Percentiles rank a stretch among this genome's conserved stretches.
Conservation (phyloP, 306 rosid genomes). For the Quillaja saponaria region DNA sequence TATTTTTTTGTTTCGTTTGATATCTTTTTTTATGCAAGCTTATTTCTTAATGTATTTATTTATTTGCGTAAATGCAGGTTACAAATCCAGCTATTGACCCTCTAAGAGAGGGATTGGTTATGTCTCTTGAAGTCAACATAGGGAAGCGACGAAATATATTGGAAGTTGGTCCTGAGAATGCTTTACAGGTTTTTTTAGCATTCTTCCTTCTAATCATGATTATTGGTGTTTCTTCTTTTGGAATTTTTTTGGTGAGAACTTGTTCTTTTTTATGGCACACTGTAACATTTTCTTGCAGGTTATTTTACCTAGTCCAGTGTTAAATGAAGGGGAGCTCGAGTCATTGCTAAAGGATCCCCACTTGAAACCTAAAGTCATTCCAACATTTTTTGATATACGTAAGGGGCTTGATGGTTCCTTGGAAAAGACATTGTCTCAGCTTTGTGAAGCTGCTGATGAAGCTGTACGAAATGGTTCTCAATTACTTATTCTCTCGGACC, state of each 20-base stretch:
- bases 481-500: slow-evolving; percentile 90
- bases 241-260: slow-evolving; percentile 27
- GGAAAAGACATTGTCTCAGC: slow-evolving; percentile 68
- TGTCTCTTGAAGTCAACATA: slow-evolving; percentile 97
- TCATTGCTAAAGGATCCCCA: slow-evolving; percentile 68
- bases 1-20: too few species aligned
- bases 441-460: slow-evolving; percentile 99
- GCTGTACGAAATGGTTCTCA: slow-evolving; percentile 97
- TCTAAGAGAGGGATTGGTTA: slow-evolving; percentile 96
- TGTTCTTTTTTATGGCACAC: not conserved
- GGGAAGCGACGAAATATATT: slow-evolving; percentile 86
- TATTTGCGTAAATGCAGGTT: too few species aligned
- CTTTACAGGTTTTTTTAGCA: slow-evolving; percentile 73
- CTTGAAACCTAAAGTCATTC: slow-evolving; percentile 78
- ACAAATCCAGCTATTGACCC: slow-evolving; percentile 99
- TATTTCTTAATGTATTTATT: too few species aligned
- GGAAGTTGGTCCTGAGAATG: slow-evolving; percentile 95
- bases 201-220: slow-evolving; percentile 20
- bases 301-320: slow-evolving; percentile 86
- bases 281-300: slow-evolving; percentile 43
- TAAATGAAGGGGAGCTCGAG: slow-evolving; percentile 93
- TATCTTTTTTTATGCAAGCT: too few species aligned
- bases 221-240: slow-evolving; percentile 5
- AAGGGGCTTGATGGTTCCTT: slow-evolving; percentile 94
- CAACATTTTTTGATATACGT: slow-evolving; percentile 78